Evolutionary conservation across 2,329 filamentous ascomycete genomes (phyloP), one percentile per base, ranked within the genome.

Genomic region (Ceratocystis cubensis): DNA sequence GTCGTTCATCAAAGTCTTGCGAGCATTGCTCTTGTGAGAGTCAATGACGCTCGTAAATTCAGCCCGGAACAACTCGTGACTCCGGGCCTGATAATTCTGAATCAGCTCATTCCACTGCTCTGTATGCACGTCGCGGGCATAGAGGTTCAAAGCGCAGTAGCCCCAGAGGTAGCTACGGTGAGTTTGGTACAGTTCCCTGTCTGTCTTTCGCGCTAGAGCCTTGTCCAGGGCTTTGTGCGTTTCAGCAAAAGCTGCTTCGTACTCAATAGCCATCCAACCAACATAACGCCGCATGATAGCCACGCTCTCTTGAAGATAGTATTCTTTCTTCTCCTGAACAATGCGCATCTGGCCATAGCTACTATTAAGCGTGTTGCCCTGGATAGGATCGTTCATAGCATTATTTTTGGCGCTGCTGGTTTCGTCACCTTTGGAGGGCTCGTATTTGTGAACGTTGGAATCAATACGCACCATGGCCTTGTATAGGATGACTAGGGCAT

Each of bases 381-480:
- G 79, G 64, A 78, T 76, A n/a, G 72, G 72, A 57, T 69, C 66
- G 37, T 67, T 44, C 17, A 66, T 61, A 2, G 66, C 65, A 17
- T 59, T 64, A 6, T 65, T 33, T n/a, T 69, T 67, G 10, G 57
- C 62, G n/a, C 63, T 20, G 41, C 76, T 75, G 1, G 71, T 70
- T 48, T 76, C 74, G 5, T 78, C 79, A 69, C 75, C 79, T 71
- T 79, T 81, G 65, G 77, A 75, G 25, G 77, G 72, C 65, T 81
- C 80, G 65, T 76, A 75, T 65, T 76, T 78, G 64, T 87, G 83
- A 59, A 93, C 83, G 6, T 86, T 85, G 1, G 93, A 91, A 73
- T 97, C 92, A 66, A 97, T 97, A 69, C 92, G 96, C 71, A 88
- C 80, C 86, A 97, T 91, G 6, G 93, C 94, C 74, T 89, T 94